Conservation (phyloP, 2,329 filamentous ascomycete genomes). For the Claviceps sorghi region DNA sequence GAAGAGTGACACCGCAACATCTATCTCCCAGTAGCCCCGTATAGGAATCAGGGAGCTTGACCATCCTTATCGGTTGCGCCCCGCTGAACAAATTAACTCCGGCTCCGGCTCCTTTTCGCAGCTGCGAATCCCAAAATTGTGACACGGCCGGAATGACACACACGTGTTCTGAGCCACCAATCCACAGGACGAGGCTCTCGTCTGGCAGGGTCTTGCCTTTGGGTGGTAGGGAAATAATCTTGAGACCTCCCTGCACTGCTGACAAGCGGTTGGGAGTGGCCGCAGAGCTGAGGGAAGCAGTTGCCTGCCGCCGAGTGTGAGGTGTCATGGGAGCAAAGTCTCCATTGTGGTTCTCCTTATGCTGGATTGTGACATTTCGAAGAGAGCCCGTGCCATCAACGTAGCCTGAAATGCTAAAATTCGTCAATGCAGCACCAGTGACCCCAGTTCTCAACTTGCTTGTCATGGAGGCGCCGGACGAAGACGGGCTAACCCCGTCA, state of each 20-base stretch:
- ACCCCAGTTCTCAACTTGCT: conserved; percentile 37
- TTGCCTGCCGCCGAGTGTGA: conserved; percentile 40
- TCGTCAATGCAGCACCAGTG: conserved; percentile 41
- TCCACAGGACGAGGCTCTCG: conserved; percentile 42
- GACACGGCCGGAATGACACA: conserved; percentile 40
- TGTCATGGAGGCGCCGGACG: conserved; percentile 27
- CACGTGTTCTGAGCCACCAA: conserved; percentile 41
- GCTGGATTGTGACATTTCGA: conserved; percentile 23
- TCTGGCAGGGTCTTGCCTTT: conserved; percentile 30
- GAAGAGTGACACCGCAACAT: conserved; percentile 35
- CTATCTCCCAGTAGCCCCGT: conserved; percentile 42
- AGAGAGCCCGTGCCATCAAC: conserved; percentile 45
- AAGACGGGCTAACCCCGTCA: conserved; percentile 38
- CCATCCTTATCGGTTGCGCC: conserved; percentile 39
- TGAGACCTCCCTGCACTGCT: conserved; percentile 37
- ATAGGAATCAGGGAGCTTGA: conserved; percentile 37
- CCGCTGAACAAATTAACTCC: conserved; percentile 42
- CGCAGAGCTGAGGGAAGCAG: conserved; percentile 27
- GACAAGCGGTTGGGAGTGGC: conserved; percentile 36
- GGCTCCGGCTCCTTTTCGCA: conserved; percentile 34
- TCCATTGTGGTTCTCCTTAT: conserved; percentile 23
- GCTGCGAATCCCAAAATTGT: conserved; percentile 46
- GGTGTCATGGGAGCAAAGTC: conserved; percentile 53
- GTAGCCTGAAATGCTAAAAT: conserved; percentile 43
- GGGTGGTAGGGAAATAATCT: conserved; percentile 30